Conservation (phyloP, 1,284 basidiomycete species). For the Anthracocystis walkeri region DNA sequence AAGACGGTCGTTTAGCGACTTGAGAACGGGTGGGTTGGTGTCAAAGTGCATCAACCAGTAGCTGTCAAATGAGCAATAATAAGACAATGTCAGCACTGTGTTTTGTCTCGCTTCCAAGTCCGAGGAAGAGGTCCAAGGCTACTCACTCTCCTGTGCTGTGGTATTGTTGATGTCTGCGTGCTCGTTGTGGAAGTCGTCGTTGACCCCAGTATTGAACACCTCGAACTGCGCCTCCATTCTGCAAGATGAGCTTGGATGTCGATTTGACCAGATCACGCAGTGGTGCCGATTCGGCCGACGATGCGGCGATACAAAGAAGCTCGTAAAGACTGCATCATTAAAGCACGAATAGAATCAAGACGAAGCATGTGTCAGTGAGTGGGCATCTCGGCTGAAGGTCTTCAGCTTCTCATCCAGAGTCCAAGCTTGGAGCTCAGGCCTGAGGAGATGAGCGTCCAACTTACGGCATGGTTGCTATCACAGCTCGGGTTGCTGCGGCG, state of each 20-base stretch:
- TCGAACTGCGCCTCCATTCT: conserved; percentile 83
- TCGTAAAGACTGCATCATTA: conserved; percentile 64
- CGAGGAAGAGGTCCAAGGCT: neutral
- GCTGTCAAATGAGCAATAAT: conserved; percentile 71
- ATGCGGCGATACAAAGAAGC: conserved; percentile 67
- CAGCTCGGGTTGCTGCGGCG: neutral
- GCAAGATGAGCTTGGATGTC: conserved; percentile 80
- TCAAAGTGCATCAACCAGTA: conserved; percentile 92
- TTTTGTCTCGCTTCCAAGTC: neutral
- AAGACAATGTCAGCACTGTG: conserved; percentile 1
- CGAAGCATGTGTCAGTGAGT: neutral
- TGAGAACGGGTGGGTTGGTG: conserved; percentile 79
- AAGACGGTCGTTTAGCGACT: conserved; percentile 77
- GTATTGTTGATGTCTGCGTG: conserved; percentile 77
- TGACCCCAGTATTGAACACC: conserved; percentile 82
- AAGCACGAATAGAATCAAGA: neutral
- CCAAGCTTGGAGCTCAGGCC: neutral
- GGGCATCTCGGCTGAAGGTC: neutral
- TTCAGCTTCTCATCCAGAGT: neutral
- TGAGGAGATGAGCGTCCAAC: neutral
- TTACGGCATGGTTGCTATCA: conserved; percentile 35
- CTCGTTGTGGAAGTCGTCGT: conserved; percentile 79
- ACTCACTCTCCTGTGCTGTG: conserved; percentile 83
- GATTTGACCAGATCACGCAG: conserved; percentile 81
- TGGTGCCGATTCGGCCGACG: conserved; percentile 71